Percentiles rank a stretch among this genome's conserved stretches.
phyloP scores from a whole-genome alignment of 371 early-diverging fungal species.

The Actinomortierella ambigua region DNA sequence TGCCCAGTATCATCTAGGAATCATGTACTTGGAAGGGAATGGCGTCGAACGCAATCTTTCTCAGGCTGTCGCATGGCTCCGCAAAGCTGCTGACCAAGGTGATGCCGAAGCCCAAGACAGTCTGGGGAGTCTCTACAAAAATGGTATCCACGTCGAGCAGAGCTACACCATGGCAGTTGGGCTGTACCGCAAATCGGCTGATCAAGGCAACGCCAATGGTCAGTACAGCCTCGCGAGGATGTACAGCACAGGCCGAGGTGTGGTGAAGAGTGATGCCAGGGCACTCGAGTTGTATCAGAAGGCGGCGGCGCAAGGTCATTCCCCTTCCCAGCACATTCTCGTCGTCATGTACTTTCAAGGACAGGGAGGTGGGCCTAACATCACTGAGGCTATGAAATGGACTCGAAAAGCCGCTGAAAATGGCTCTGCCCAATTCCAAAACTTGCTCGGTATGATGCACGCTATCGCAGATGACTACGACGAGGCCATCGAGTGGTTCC shows the following conservation, averaged over 20 bases:
- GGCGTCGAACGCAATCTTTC: slow-evolving; percentile 69
- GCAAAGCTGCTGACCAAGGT: slow-evolving; percentile 77
- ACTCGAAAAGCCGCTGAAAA: slow-evolving; percentile 75
- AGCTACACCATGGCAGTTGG: slow-evolving; percentile 65
- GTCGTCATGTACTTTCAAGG: slow-evolving; percentile 83
- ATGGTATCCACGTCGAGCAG: slow-evolving; percentile 80
- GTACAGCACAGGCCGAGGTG: slow-evolving; percentile 59
- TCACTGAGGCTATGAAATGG: slow-evolving; percentile 78
- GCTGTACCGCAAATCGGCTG: slow-evolving; percentile 76
- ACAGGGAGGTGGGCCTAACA: slow-evolving; percentile 65
- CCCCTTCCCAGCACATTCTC: slow-evolving; percentile 53
- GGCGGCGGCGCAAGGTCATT: slow-evolving; percentile 51
- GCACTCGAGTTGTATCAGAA: slow-evolving; percentile 61
- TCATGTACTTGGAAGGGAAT: slow-evolving; percentile 87
- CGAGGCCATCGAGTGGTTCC: slow-evolving; percentile 75
- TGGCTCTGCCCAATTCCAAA: slow-evolving; percentile 75
- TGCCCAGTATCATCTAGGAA: slow-evolving; percentile 88
- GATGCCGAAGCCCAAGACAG: slow-evolving; percentile 77
- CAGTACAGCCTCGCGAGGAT: too few relatives aligned
- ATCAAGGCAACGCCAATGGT: slow-evolving; percentile 24
- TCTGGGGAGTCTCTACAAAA: slow-evolving; percentile 82
- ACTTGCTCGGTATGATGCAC: slow-evolving; percentile 85
- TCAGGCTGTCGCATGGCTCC: slow-evolving; percentile 81
- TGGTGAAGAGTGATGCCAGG: slow-evolving; percentile 53
- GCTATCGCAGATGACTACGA: slow-evolving; percentile 72